Percentiles rank a stretch among this genome's conserved stretches.
Evolutionary conservation across 2,329 filamentous ascomycete genomes (phyloP).

Genomic region (Claviceps digitariae): DNA sequence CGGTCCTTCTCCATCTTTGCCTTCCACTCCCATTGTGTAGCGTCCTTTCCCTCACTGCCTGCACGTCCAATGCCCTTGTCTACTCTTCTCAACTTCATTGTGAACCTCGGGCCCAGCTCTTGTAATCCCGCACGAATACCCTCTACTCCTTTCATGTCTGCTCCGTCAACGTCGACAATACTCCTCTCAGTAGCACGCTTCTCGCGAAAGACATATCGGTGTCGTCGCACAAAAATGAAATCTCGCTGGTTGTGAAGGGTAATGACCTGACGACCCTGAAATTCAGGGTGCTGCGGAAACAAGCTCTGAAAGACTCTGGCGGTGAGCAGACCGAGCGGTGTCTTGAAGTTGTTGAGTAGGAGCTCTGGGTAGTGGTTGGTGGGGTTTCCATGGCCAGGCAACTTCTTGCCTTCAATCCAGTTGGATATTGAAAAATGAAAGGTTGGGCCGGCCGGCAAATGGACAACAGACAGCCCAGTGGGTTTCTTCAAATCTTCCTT

Average conservation of each 20-base stretch:
- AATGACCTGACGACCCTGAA: conserved; percentile 77
- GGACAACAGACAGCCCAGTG: conserved; percentile 68
- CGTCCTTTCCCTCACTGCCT: conserved; percentile 55
- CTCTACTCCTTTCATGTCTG: conserved; percentile 72
- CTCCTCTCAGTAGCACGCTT: conserved; percentile 78
- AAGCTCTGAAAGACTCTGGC: conserved; percentile 59
- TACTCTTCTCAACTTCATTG: conserved; percentile 73
- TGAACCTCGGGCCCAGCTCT: conserved; percentile 67
- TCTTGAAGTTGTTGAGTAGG: conserved; percentile 88
- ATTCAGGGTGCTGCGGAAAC: conserved; percentile 62
- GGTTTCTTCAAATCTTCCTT: conserved; percentile 84
- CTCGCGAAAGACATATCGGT: conserved; percentile 87
- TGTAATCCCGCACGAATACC: conserved; percentile 77
- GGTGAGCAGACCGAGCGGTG: conserved; percentile 75
- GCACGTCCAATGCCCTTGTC: conserved; percentile 72
- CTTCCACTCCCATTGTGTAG: conserved; percentile 94
- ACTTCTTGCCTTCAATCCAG: conserved; percentile 76
- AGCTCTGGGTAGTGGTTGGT: conserved; percentile 87
- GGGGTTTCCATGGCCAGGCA: conserved; percentile 78
- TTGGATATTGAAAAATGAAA: conserved; percentile 87
- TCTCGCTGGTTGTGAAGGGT: conserved; percentile 92
- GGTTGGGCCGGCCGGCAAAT: conserved; percentile 73
- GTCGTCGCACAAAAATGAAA: conserved; percentile 84
- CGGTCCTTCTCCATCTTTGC: conserved; percentile 86
- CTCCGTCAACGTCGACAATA: conserved; percentile 68